Percentiles rank a stretch among this genome's conserved stretches.
phyloP scores from a whole-genome alignment of 345 rosid genomes.

The Dipteronia dyeriana region DNA sequence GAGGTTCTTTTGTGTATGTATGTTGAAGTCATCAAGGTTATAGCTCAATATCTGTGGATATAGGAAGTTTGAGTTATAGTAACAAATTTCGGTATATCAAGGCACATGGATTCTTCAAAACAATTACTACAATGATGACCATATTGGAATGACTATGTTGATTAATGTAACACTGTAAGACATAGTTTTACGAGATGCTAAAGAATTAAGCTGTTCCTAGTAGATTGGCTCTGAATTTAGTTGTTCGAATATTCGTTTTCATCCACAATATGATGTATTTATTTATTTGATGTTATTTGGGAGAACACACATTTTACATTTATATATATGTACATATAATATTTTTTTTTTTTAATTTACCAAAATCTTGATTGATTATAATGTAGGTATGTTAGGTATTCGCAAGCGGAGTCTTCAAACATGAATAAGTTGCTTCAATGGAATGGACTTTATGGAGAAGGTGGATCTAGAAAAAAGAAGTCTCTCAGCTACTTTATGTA shows the following conservation, averaged over 20 bases:
- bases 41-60: no score
- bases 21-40: no score
- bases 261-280: no score
- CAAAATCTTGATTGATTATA: background rate
- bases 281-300: no score
- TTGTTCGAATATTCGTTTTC: background rate
- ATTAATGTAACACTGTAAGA: background rate
- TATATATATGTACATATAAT: no score
- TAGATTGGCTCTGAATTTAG: background rate
- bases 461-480: conserved; percentile 89
- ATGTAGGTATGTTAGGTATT: conserved; percentile 85
- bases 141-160: no score
- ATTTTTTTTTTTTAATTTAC: background rate
- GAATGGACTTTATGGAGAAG: conserved; percentile 98
- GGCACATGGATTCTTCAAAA: background rate
- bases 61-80: background rate
- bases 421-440: conserved; percentile 95
- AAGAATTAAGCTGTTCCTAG: background rate
- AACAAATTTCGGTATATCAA: background rate
- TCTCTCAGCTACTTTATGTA: conserved; percentile 97
- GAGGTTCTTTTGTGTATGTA: no score
- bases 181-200: background rate
- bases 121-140: background rate
- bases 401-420: conserved; percentile 94
- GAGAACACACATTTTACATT: no score